Percentiles rank a stretch among this genome's conserved stretches.
phyloP scores from a whole-genome alignment of 768 basidiomycete genomes.

The Termitomyces sp. region DNA sequence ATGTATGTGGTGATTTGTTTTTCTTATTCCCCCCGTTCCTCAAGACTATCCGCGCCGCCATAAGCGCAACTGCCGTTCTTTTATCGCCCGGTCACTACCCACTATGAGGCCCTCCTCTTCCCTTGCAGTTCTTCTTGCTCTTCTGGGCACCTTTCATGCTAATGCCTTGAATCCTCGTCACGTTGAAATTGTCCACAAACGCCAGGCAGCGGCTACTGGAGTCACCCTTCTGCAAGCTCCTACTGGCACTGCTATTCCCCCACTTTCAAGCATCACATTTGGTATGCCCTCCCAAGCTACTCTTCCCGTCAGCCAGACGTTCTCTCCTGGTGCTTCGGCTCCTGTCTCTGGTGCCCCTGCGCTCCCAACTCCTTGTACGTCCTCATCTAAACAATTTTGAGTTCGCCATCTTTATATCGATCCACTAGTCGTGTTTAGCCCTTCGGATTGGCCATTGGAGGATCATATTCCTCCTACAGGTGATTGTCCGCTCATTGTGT shows the following conservation, averaged over 20 bases:
- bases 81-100: slow-evolving; percentile 15
- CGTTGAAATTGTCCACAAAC: slow-evolving; percentile 34
- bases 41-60: slow-evolving; percentile 10
- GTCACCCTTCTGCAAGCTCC: slow-evolving; percentile 48
- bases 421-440: slow-evolving; percentile 25
- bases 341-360: slow-evolving; percentile 64
- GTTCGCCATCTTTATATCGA: neutral
- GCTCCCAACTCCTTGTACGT: slow-evolving; percentile 65
- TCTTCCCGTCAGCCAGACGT: slow-evolving; percentile 51
- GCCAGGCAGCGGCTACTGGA: slow-evolving; percentile 28
- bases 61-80: slow-evolving; percentile 16
- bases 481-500: slow-evolving; percentile 21
- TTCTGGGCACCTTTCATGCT: slow-evolving; percentile 23
- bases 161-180: slow-evolving; percentile 22
- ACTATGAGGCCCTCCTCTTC: slow-evolving; percentile 18
- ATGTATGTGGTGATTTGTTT: no score
- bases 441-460: slow-evolving; percentile 57
- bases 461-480: slow-evolving; percentile 62
- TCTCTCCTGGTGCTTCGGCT: slow-evolving; percentile 55
- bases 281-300: slow-evolving; percentile 61
- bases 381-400: slow-evolving; percentile 3
- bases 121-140: slow-evolving; percentile 15
- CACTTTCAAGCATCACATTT: slow-evolving; percentile 55
- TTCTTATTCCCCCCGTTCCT: slow-evolving; percentile 7
- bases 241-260: slow-evolving; percentile 50